phyloP scores from a whole-genome alignment of 192 early-diverging fungal genomes.

The Rhizophagus clarus region DNA sequence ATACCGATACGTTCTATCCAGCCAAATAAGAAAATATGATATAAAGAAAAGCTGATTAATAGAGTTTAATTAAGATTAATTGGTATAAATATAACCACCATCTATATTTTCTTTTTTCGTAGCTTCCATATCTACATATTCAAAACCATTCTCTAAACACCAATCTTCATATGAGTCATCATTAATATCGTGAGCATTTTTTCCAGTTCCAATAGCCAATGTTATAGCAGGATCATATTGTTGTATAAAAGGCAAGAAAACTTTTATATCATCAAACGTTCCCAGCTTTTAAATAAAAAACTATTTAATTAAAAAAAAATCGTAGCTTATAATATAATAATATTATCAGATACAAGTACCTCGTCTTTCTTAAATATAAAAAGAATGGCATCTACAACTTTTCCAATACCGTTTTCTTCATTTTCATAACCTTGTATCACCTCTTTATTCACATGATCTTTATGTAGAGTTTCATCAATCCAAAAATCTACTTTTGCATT shows the following conservation, averaged over 20 bases:
- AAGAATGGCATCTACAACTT: constrained; percentile 62
- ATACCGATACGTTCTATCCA: constrained; percentile 52
- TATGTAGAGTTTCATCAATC: constrained; percentile 56
- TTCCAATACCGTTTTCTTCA: constrained; percentile 45
- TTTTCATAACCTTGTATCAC: constrained; percentile 38
- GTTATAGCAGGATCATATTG: constrained; percentile 54
- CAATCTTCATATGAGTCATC: constrained; percentile 51
- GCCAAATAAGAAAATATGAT: background rate
- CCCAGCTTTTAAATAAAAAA: constrained; percentile 42
- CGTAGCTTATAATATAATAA: background rate
- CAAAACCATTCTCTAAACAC: constrained; percentile 65
- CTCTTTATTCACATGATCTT: constrained; percentile 36
- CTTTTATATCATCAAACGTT: constrained; percentile 56
- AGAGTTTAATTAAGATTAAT: no score
- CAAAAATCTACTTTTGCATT: constrained; percentile 63
- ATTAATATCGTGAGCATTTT: background rate
- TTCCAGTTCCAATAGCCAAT: constrained; percentile 51
- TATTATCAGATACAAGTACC: constrained; percentile 34
- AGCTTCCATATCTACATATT: constrained; percentile 60
- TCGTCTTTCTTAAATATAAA: constrained; percentile 63
- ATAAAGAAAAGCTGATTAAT: background rate
- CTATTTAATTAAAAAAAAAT: background rate
- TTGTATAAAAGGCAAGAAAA: constrained; percentile 59
- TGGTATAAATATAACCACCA: background rate
- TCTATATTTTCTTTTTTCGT: constrained; percentile 23